Base-by-base conservation (phyloP, 441 rosid species). In the Arabidopsis hybrid region DNA sequence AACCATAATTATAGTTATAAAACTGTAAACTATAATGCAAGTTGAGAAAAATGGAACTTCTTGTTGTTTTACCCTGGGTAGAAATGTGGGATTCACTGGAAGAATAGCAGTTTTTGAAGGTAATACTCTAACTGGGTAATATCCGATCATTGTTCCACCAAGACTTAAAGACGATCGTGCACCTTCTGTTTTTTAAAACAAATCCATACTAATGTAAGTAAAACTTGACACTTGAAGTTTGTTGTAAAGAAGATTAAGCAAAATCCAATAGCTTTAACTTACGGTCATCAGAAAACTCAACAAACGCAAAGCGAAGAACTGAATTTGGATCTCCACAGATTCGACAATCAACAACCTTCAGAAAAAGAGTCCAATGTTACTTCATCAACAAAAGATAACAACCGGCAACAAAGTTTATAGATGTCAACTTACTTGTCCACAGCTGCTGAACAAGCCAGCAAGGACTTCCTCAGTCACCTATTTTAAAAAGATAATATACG, bases 281-380 rank as follows among this genome's bases (percentile, higher is more conserved):
- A 87, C 93, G 79, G 73, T 89, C 93, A 79, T 89, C 89, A 36
- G 86, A 83, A 73, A 89, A 89, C 81, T 89, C 93, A 14, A 89
- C 89, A 71, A 89, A 89, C 32, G 93, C 93, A 82, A 89, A 87
- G 50, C 91, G 91, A 78, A 89, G 91, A 79, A 85, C 84, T 68
- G 93, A 89, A 83, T 84, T 86, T 72, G 93, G 93, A 81, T 88
- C 89, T n/a, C 88, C 89, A 79, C 90, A 88, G 53, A 88, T 85
- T 66, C 93, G 86, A 76, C 93, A 89, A 75, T 86, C 93, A 79
- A 87, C 86, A 80, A 89, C 89, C 93, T 89, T 77, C 50, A 49
- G 64, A 50, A 73, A 60, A 77, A 57, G 1, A 60, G 9, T 45
- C 10, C 35, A 31, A 40, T 13, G 42, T 57, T 40, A 78, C 50